A percentile compares a stretch with the other conserved stretches of the same genome.
phyloP scores from a whole-genome alignment of 352 stramenopile genomes.

The Pythium vanterpoolii region DNA sequence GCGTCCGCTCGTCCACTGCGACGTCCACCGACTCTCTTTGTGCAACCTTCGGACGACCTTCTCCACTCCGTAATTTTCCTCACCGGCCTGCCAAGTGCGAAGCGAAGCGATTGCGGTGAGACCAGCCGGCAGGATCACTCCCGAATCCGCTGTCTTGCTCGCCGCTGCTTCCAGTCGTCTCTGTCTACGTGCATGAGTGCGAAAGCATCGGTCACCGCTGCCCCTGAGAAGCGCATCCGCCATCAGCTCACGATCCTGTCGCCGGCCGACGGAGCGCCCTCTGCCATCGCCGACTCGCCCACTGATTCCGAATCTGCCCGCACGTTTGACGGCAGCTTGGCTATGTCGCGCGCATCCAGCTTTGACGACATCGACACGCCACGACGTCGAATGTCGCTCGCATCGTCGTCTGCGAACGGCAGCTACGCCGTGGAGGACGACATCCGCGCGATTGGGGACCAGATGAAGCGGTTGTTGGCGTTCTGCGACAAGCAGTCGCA shows the following conservation, averaged over 20 bases:
- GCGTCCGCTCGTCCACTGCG: slow-evolving; percentile 12
- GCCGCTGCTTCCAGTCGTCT: not conserved
- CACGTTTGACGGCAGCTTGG: slow-evolving; percentile 8
- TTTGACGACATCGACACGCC: slow-evolving; percentile 20
- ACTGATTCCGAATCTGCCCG: slow-evolving; percentile 16
- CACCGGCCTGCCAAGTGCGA: too few relatives aligned
- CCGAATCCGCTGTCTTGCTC: slow-evolving; percentile 5
- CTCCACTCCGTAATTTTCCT: not conserved
- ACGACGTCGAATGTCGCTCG: slow-evolving; percentile 37
- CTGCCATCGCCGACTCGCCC: not conserved
- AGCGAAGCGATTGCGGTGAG: not conserved
- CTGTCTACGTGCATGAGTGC: slow-evolving; percentile 11
- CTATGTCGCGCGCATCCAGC: slow-evolving; percentile 22
- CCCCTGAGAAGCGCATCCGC: slow-evolving; percentile 22
- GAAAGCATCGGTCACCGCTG: not conserved
- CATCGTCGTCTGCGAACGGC: slow-evolving; percentile 33
- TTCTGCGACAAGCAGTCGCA: slow-evolving; percentile 76
- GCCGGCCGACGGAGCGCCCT: slow-evolving; percentile 2
- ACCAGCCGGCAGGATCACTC: slow-evolving; percentile 8
- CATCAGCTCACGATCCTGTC: slow-evolving; percentile 23
- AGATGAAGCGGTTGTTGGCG: slow-evolving; percentile 77
- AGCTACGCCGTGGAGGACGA: slow-evolving; percentile 68
- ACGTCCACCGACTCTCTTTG: slow-evolving; percentile 29
- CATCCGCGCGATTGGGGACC: slow-evolving; percentile 70
- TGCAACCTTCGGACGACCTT: slow-evolving; percentile 20